These are phyloP conservation scores for Fraxinus americana DNA, from an alignment of 257 asterid species.

Conservation along the genomic window DNA sequence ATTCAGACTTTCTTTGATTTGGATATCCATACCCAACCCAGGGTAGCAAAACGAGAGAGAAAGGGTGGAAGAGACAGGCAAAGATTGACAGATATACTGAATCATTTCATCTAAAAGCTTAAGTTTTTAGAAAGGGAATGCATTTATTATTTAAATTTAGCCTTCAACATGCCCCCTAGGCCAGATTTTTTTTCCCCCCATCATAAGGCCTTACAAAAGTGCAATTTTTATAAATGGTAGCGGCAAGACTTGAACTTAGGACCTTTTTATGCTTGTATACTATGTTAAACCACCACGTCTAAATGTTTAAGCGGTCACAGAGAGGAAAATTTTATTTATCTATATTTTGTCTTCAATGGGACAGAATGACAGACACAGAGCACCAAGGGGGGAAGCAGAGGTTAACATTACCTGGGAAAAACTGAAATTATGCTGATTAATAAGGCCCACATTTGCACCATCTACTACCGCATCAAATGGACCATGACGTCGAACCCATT, in stretches of 20 bases:
- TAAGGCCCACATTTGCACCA: constrained; percentile 80
- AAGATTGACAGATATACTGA: too few species aligned
- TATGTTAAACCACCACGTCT: not conserved
- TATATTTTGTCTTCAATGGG: not conserved
- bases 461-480: constrained; percentile 92
- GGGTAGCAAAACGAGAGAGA: not conserved
- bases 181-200: too few species aligned
- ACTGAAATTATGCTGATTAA: constrained; percentile 48
- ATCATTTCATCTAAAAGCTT: not conserved
- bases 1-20: not conserved
- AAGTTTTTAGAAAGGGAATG: not conserved
- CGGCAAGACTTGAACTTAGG: not conserved
- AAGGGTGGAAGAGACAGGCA: not conserved
- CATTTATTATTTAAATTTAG: not conserved
- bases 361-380: not conserved
- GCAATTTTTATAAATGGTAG: too few species aligned
- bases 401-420: constrained; percentile 56
- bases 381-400: not conserved
- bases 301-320: not conserved
- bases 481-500: constrained; percentile 79
- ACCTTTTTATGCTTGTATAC: not conserved
- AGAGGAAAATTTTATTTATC: not conserved
- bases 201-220: not conserved
- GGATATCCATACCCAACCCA: not conserved
- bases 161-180: not conserved